A percentile compares a stretch with the other conserved stretches of the same genome.
Conservation (phyloP, 106 monocot genomes). For the Apostasia ramifera region DNA sequence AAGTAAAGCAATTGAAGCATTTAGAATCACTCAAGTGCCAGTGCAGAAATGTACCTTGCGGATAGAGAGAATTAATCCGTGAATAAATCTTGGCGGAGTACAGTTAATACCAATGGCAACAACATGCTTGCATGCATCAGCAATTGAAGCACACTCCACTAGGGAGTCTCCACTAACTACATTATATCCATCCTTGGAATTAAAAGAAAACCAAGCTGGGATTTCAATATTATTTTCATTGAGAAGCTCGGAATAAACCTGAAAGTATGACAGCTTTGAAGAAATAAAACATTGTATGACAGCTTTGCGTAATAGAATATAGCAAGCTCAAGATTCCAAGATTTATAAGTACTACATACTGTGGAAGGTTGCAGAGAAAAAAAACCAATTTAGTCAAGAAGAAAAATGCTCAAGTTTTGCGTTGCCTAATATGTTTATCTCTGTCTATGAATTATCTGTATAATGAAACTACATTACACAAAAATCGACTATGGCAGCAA, state of each 20-base stretch:
- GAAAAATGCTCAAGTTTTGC: no score
- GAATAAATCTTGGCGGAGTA: conserved; percentile 91
- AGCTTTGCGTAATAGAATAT: no score
- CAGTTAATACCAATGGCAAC: conserved; percentile 90
- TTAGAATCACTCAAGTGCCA: not conserved
- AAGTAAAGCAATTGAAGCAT: no score
- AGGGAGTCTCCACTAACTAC: conserved; percentile 88
- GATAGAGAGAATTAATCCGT: conserved; percentile 58
- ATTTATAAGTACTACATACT: no score
- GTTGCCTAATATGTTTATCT: no score
- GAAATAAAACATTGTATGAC: not conserved
- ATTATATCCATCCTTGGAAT: conserved; percentile 81
- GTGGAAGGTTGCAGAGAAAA: no score
- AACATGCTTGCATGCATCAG: conserved; percentile 58
- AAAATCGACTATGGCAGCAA: no score
- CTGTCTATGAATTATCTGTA: no score
- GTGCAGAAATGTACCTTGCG: conserved; percentile 41
- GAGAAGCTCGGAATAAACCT: conserved; percentile 90
- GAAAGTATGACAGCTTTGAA: conserved; percentile 10
- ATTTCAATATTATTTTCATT: conserved; percentile 72
- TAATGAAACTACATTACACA: no score
- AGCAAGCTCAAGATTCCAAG: no score
- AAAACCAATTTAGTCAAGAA: no score
- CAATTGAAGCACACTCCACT: conserved; percentile 58
- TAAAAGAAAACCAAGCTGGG: conserved; percentile 94